phyloP scores from a whole-genome alignment of 2,329 filamentous ascomycete species.

The Claviceps digitariae region DNA sequence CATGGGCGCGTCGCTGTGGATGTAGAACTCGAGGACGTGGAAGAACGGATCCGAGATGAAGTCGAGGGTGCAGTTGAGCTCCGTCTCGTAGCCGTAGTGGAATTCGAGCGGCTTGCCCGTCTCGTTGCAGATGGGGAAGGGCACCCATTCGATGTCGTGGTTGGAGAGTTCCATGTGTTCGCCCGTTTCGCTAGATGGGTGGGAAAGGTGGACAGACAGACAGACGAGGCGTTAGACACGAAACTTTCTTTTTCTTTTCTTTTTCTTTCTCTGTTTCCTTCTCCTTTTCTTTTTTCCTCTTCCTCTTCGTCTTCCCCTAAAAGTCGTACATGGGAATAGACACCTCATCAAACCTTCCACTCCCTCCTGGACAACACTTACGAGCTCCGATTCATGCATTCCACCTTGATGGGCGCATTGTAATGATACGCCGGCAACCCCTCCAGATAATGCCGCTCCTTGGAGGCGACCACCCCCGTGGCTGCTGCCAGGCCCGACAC shows the following conservation, averaged over 20 bases:
- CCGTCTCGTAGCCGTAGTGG: slow-evolving; percentile 68
- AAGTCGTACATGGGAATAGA: too few species aligned
- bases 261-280: not conserved
- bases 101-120: slow-evolving; percentile 72
- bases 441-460: slow-evolving; percentile 12
- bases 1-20: slow-evolving; percentile 89
- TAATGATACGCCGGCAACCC: slow-evolving; percentile 49
- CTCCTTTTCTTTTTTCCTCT: not conserved
- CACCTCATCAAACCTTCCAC: too few species aligned
- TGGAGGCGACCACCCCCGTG: slow-evolving; percentile 19
- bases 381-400: slow-evolving; percentile 63
- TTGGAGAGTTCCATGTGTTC: slow-evolving; percentile 74
- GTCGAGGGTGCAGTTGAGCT: slow-evolving; percentile 73
- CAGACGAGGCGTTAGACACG: not conserved
- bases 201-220: too few species aligned
- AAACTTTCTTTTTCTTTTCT: not conserved
- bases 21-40: slow-evolving; percentile 90
- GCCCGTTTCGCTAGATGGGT: slow-evolving; percentile 76
- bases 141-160: slow-evolving; percentile 80
- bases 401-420: slow-evolving; percentile 53
- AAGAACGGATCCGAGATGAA: slow-evolving; percentile 69
- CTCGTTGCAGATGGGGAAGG: slow-evolving; percentile 84
- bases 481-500: not conserved
- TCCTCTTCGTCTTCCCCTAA: too few species aligned
- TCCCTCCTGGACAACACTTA: slow-evolving; percentile 15